Percentiles rank a stretch among this genome's conserved stretches.
phyloP scores from a whole-genome alignment of 768 basidiomycete genomes.

The Lactarius sanguifluus region DNA sequence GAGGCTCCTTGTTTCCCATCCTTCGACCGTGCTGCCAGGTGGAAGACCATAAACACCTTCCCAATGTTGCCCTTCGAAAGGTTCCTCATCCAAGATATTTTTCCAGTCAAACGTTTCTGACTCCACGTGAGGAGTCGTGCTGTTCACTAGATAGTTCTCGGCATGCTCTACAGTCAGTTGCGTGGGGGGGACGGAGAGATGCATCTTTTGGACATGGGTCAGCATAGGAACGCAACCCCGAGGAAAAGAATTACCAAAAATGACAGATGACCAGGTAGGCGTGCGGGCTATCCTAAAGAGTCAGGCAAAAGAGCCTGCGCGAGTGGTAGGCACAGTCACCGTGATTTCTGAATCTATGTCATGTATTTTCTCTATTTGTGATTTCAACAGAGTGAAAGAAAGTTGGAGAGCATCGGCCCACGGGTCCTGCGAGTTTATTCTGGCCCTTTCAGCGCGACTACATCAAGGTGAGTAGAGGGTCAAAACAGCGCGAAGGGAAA shows the following conservation, averaged over 20 bases:
- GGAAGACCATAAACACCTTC: constrained; percentile 64
- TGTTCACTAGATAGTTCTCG: constrained; percentile 49
- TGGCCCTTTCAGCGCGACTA: constrained; percentile 67
- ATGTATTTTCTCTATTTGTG: constrained; percentile 46
- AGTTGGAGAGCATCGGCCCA: constrained; percentile 60
- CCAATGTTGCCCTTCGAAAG: constrained; percentile 87
- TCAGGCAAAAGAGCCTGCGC: constrained; percentile 1
- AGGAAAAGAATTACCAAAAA: constrained; percentile 50
- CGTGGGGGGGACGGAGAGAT: constrained; percentile 55
- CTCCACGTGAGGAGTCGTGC: constrained; percentile 44
- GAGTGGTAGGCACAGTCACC: constrained; percentile 36
- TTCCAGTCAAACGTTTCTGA: constrained; percentile 63
- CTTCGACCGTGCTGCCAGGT: constrained; percentile 46
- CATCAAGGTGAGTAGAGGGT: constrained; percentile 21
- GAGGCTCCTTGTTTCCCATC: constrained; percentile 47
- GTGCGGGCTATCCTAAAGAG: constrained; percentile 12
- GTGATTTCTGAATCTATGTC: constrained; percentile 70
- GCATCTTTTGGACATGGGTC: constrained; percentile 42
- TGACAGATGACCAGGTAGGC: constrained; percentile 63
- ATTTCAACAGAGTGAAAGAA: constrained; percentile 53
- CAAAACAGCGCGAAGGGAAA: constrained; percentile 13
- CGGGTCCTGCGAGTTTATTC: constrained; percentile 60
- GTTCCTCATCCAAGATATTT: constrained; percentile 78
- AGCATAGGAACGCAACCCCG: constrained; percentile 1
- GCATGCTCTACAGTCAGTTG: constrained; percentile 51